Base-by-base conservation (phyloP, 257 asterid species). In the Mentha longifolia region DNA sequence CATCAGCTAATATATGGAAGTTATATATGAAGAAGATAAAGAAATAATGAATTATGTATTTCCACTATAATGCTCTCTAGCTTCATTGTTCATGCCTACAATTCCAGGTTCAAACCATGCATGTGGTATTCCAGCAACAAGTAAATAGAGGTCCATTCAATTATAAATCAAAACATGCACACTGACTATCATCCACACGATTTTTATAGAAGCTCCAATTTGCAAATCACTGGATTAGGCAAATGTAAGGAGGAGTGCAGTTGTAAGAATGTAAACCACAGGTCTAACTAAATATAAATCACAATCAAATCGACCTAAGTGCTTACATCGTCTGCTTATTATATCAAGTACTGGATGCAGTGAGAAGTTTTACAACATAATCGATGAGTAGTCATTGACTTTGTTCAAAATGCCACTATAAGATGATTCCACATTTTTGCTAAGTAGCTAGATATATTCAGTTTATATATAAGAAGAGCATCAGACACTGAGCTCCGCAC, bases 221-320 rank as follows among this genome's bases (percentile, higher is more conserved):
- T 46, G 60, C 25, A n/a, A 25, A 43, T 54, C 49, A 37, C 61
- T 33, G 42, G 30, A 70, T 57, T 57, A 69, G 37, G 74, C 45
- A 33, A 33, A 3, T 33, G 6, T 33, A 6, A 2, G 43, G 22
- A 43, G 19, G 22, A 43, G 19, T 62, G 54, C 8, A 25, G 43
- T 25, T 43, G 7, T 43, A 43, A 43, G 8, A 13, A 63, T 13
- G 55, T 50, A 3, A 50, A 50, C 37, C 52, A 37, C 33, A 20
- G 22, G 41, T 42, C 56, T 20, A 13, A 25, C 55, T 1, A 43
- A 43, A 43, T 17, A n/a, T 42, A 22, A 2, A 12, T 20, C 20
- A 20, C 28, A 45, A 42, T 43, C 2, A 14, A 13, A 45, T 43
- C 14, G 14, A 13, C 28, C 41, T 22, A 9, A 28, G 58, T 65